Conservation (phyloP, 768 basidiomycete genomes). For the Leccinum rimulosum region DNA sequence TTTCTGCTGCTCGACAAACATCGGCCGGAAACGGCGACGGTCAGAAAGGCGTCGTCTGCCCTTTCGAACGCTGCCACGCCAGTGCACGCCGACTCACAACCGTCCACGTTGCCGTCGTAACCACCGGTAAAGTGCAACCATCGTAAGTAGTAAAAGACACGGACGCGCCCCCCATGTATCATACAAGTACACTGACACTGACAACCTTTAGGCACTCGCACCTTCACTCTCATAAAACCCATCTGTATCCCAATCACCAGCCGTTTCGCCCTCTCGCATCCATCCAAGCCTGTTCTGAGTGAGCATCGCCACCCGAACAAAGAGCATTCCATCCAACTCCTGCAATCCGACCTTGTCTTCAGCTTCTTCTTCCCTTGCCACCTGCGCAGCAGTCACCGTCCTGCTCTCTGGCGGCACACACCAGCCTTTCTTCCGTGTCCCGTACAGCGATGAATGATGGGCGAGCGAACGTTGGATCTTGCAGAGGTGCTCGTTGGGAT, state of each 20-base stretch:
- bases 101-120: too few species aligned
- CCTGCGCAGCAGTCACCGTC: slow-evolving; percentile 17
- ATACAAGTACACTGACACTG: slow-evolving; percentile 22
- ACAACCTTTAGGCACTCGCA: neutral
- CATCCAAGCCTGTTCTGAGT: slow-evolving; percentile 42
- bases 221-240: slow-evolving; percentile 16
- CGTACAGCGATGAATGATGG: slow-evolving; percentile 45
- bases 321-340: slow-evolving; percentile 59
- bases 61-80: too few species aligned
- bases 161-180: too few species aligned
- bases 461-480: slow-evolving; percentile 49
- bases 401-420: slow-evolving; percentile 10
- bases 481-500: slow-evolving; percentile 56
- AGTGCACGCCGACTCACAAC: too few species aligned
- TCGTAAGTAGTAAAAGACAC: too few species aligned
- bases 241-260: slow-evolving; percentile 21
- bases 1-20: too few species aligned
- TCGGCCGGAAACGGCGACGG: too few species aligned
- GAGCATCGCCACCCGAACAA: slow-evolving; percentile 53
- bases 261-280: slow-evolving; percentile 38
- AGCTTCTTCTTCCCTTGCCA: slow-evolving; percentile 21
- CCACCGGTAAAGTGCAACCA: too few species aligned
- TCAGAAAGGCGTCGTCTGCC: too few species aligned
- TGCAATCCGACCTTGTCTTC: slow-evolving; percentile 25
- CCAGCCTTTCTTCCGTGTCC: slow-evolving; percentile 33